Evolutionary conservation across 2,329 filamentous ascomycete genomes (phyloP).

Genomic region (Phyllosticta capitalensis): DNA sequence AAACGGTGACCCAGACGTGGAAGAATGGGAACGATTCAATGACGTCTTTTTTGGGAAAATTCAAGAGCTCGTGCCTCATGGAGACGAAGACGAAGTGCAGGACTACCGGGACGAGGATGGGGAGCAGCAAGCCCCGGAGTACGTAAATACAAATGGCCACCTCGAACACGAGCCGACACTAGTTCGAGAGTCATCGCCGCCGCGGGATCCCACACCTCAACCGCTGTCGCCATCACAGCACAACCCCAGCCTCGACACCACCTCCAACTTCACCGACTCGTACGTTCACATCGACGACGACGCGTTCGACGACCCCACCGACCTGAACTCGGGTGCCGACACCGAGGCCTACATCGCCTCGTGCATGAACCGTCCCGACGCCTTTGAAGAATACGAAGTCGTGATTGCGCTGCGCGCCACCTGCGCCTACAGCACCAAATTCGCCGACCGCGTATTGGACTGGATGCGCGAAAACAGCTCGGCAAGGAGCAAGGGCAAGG

Average conservation of each 20-base stretch:
- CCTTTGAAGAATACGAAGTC: not conserved
- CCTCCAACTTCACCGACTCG: not conserved
- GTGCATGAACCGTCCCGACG: not conserved
- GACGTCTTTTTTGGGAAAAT: not conserved
- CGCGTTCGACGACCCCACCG: not conserved
- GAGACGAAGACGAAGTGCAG: not conserved
- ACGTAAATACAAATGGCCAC: not conserved
- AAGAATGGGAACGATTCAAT: not conserved
- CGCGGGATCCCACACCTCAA: not conserved
- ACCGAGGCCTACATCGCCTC: slow-evolving; percentile 2
- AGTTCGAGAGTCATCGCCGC: not conserved
- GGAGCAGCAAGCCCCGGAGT: not conserved
- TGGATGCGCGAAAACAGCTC: slow-evolving; percentile 1
- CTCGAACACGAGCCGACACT: not conserved
- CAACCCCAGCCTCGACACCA: not conserved
- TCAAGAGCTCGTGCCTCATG: not conserved
- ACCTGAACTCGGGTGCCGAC: not conserved
- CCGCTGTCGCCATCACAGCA: not conserved
- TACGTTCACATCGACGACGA: not conserved
- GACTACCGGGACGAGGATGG: not conserved
- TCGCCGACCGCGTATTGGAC: not conserved
- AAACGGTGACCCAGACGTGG: not conserved
- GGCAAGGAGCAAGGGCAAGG: not conserved
- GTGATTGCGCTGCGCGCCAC: slow-evolving; percentile 3
- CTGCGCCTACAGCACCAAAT: not conserved